phyloP scores from a whole-genome alignment of 768 basidiomycete genomes.

The Tricholoma sp. region DNA sequence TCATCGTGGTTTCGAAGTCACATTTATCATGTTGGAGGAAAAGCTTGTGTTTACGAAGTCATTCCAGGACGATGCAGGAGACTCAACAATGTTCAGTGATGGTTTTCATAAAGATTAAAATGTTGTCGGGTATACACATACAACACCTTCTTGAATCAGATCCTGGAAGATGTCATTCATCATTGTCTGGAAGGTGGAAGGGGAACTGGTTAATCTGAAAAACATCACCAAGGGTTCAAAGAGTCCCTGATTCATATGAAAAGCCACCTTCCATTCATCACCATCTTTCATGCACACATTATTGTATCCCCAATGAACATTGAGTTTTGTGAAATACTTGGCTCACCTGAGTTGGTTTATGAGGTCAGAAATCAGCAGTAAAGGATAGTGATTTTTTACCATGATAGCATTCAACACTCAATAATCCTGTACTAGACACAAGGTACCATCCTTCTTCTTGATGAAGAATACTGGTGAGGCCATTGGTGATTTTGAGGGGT shows the following conservation, averaged over 20 bases:
- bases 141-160: not conserved
- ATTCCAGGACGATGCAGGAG: not conserved
- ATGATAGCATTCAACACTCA: not conserved
- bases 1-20: no score
- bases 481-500: not conserved
- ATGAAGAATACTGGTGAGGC: not conserved
- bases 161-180: constrained; percentile 11
- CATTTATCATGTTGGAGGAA: no score
- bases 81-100: not conserved
- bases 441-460: not conserved
- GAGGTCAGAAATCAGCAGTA: not conserved
- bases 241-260: constrained; percentile 23
- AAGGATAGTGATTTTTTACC: not conserved
- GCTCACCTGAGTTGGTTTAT: constrained; percentile 9
- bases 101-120: no score
- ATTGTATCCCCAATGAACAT: constrained; percentile 11
- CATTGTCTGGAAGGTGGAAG: constrained; percentile 33
- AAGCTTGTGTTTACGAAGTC: no score
- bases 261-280: constrained; percentile 38
- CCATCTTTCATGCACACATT: constrained; percentile 19
- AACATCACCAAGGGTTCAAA: constrained; percentile 35
- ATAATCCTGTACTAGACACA: not conserved
- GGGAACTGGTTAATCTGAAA: constrained; percentile 26
- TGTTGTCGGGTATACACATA: no score
- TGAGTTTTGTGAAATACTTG: constrained; percentile 29